A percentile compares a stretch with the other conserved stretches of the same genome.
phyloP scores from a whole-genome alignment of 306 rosid genomes.

The Dalbergia cochinchinensis region DNA sequence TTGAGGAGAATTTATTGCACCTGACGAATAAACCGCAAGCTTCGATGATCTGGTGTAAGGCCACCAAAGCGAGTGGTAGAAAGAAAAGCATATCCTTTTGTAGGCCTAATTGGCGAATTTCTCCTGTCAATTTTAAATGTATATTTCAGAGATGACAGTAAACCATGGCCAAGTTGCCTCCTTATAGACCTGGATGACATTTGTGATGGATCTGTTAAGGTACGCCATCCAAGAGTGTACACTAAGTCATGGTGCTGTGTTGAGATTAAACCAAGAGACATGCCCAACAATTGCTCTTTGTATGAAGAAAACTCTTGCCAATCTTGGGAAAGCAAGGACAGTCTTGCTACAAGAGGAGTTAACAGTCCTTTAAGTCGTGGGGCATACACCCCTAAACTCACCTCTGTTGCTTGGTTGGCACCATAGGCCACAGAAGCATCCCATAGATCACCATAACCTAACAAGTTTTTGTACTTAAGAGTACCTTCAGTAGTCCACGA shows the following conservation, averaged over 20 bases:
- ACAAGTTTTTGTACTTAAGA: conserved; percentile 80
- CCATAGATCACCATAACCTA: conserved; percentile 97
- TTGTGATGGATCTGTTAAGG: conserved; percentile 86
- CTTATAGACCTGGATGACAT: conserved; percentile 90
- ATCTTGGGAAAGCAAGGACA: conserved; percentile 88
- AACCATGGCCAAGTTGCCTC: conserved; percentile 97
- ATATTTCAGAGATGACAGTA: conserved; percentile 87
- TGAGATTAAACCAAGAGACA: conserved; percentile 82
- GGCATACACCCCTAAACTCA: conserved; percentile 79
- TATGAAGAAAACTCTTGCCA: conserved; percentile 93
- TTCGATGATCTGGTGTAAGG: conserved; percentile 84
- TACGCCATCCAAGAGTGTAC: conserved; percentile 95
- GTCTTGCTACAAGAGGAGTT: conserved; percentile 76
- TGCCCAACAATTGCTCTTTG: conserved; percentile 84
- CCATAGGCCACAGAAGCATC: conserved; percentile 93
- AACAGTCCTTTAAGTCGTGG: conserved; percentile 71
- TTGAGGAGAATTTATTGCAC: conserved; percentile 49
- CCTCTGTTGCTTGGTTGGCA: conserved; percentile 84
- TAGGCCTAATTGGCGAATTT: conserved; percentile 84
- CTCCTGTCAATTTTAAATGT: conserved; percentile 83
- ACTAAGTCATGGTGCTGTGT: conserved; percentile 80
- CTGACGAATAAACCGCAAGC: conserved; percentile 92
- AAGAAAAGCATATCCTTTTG: conserved; percentile 88
- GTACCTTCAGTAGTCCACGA: conserved; percentile 90
- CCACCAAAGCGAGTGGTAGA: conserved; percentile 92